phyloP scores from a whole-genome alignment of 2,329 filamentous ascomycete genomes.

The Trichoderma atroviride region DNA sequence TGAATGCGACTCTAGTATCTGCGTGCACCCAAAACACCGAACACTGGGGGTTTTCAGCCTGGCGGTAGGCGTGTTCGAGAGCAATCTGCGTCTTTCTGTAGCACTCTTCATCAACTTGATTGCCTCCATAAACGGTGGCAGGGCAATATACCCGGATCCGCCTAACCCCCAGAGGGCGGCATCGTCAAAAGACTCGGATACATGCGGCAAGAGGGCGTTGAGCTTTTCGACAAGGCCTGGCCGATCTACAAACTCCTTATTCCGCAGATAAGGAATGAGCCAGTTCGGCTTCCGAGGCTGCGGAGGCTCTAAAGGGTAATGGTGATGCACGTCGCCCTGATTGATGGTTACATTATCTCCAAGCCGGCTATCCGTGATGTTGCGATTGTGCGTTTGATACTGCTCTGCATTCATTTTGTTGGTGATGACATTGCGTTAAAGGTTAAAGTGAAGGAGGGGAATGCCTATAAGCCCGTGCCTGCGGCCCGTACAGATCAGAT shows the following conservation, averaged over 20 bases:
- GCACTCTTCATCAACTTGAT: no score
- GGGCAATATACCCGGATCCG: not conserved
- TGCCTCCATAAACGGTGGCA: no score
- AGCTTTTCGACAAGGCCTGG: conserved; percentile 23
- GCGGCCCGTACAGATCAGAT: no score
- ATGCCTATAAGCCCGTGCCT: no score
- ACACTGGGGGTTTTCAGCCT: not conserved
- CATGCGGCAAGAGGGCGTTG: not conserved
- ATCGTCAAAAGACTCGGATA: not conserved
- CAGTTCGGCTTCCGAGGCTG: not conserved
- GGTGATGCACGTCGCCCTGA: conserved; percentile 19
- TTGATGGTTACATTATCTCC: not conserved
- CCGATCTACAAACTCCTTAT: conserved; percentile 27
- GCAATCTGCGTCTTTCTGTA: not conserved
- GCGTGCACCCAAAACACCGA: not conserved
- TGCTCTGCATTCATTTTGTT: no score
- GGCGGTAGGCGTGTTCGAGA: not conserved
- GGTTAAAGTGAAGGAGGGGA: no score
- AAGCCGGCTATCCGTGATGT: not conserved
- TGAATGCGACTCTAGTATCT: not conserved
- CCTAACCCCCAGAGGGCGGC: conserved; percentile 11
- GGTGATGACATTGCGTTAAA: no score
- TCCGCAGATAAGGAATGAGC: conserved; percentile 27
- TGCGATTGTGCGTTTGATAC: no score
- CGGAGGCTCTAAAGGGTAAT: not conserved